Evolutionary conservation across 129 eudicot genomes (phyloP).

Genomic region (Heracleum sosnowskyi): DNA sequence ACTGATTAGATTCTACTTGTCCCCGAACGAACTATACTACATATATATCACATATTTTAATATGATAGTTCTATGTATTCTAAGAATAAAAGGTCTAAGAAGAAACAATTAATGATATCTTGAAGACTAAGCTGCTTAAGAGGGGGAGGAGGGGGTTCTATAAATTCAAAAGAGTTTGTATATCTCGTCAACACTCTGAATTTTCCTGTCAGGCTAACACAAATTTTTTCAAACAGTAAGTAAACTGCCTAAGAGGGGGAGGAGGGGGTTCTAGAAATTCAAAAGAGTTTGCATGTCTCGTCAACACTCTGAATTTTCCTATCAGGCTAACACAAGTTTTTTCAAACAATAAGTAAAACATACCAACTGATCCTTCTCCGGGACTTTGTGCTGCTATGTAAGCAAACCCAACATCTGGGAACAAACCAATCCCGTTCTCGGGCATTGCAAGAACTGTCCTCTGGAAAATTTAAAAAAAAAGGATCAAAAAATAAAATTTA

Average conservation of each 20-base stretch:
- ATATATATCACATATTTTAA: background rate
- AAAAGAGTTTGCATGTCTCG: background rate
- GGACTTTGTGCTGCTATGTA: conserved; percentile 86
- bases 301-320: background rate
- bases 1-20: no score
- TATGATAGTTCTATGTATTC: background rate
- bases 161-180: background rate
- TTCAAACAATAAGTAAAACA: conserved; percentile 4
- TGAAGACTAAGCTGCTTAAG: background rate
- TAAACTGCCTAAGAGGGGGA: no score
- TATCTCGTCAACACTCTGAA: background rate
- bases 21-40: no score
- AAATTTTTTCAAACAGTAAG: background rate
- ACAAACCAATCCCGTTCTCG: conserved; percentile 91
- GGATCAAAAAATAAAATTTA: background rate
- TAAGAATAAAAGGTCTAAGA: background rate
- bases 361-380: conserved; percentile 91
- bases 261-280: background rate
- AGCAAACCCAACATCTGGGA: conserved; percentile 90
- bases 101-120: background rate
- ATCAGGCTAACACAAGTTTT: background rate
- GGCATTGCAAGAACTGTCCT: conserved; percentile 96
- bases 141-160: background rate
- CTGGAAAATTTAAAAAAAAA: conserved; percentile 23
- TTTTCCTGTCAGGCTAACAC: background rate